Conservation (phyloP, 2,329 filamentous ascomycete species). For the Westerdykella aurantiaca region DNA sequence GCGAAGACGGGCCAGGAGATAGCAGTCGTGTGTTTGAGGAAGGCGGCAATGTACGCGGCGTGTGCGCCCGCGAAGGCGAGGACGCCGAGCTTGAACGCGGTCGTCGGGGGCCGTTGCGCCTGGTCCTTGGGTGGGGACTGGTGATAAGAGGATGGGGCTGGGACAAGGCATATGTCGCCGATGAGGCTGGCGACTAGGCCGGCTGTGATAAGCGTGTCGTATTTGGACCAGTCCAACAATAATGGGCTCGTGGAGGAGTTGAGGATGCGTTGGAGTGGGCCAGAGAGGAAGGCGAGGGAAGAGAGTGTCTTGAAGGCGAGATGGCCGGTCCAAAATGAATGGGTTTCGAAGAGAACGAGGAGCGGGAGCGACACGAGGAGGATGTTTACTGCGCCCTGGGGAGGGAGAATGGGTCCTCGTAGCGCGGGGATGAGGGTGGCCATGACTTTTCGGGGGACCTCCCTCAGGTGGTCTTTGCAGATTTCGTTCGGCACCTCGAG, state of each 20-base stretch:
- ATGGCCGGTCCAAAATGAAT: not conserved
- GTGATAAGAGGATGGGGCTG: not conserved
- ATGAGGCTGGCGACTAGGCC: not conserved
- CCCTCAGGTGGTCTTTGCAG: no score
- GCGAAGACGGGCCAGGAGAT: not conserved
- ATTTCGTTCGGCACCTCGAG: no score
- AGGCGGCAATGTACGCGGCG: not conserved
- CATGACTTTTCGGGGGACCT: not conserved
- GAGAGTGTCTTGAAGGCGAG: not conserved
- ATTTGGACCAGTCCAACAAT: not conserved
- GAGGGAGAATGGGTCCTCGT: not conserved
- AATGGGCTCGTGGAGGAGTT: not conserved
- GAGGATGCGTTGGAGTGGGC: not conserved
- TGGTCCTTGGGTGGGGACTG: not conserved
- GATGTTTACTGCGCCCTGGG: not conserved
- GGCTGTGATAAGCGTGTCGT: not conserved
- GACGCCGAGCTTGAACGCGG: not conserved
- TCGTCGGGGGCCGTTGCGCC: not conserved
- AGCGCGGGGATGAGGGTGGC: not conserved
- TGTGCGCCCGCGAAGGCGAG: not conserved
- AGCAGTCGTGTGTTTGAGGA: not conserved
- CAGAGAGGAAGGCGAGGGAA: not conserved
- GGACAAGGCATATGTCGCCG: not conserved
- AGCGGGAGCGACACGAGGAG: not conserved
- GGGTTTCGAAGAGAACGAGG: not conserved